Evolutionary conservation across 768 basidiomycete genomes (phyloP).

Genomic region (Melanogaster broomeanus): DNA sequence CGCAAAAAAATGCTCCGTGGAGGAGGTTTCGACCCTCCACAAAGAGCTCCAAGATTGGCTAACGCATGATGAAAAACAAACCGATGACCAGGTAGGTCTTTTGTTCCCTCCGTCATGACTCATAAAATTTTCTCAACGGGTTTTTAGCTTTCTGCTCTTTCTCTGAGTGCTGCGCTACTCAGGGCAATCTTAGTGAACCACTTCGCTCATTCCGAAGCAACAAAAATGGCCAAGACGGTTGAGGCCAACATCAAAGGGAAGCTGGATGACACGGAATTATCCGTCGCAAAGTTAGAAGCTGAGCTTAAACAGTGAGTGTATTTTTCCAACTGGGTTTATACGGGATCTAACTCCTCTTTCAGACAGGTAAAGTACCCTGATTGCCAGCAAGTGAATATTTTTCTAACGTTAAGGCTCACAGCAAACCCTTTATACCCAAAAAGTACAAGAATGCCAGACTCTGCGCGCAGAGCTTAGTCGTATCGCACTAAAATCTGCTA

Average conservation of each 20-base stretch:
- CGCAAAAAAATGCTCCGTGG: constrained; percentile 84
- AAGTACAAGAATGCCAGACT: constrained; percentile 70
- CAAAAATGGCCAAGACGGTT: constrained; percentile 61
- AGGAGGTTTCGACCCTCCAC: constrained; percentile 78
- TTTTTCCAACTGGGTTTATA: constrained; percentile 9
- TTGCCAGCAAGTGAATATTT: constrained; percentile 2
- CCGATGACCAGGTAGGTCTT: constrained; percentile 63
- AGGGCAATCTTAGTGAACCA: constrained; percentile 85
- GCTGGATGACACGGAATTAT: constrained; percentile 63
- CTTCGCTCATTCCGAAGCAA: constrained; percentile 75
- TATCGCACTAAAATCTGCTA: constrained; percentile 37
- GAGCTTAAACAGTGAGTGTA: constrained; percentile 74
- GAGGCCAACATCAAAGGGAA: constrained; percentile 65
- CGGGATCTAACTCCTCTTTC: constrained; percentile 22
- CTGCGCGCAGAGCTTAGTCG: constrained; percentile 68
- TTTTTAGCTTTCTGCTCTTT: constrained; percentile 61
- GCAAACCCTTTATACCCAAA: constrained; percentile 64
- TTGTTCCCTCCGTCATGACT: constrained; percentile 14
- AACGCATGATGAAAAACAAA: constrained; percentile 52
- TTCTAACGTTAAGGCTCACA: constrained; percentile 30
- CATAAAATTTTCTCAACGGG: constrained; percentile 6
- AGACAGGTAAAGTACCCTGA: constrained; percentile 58
- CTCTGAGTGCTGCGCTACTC: constrained; percentile 75
- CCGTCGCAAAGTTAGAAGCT: constrained; percentile 60
- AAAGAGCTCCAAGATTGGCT: constrained; percentile 81